Percentiles rank a stretch among this genome's conserved stretches.
Conservation (phyloP, 768 basidiomycete species). For the Amanita brunnescens region DNA sequence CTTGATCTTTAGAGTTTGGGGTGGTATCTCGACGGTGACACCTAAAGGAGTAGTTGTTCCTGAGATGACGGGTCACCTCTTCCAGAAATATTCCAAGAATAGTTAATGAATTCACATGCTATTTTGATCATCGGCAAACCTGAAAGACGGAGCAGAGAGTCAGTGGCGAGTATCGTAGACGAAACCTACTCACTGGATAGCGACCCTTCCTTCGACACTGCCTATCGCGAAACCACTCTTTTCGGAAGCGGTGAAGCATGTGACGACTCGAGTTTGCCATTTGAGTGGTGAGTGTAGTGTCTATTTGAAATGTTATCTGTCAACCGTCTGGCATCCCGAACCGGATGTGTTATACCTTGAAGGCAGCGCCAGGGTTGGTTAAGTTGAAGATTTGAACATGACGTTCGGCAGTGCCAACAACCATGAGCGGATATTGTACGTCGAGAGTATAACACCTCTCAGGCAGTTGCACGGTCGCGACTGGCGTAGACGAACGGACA, state of each 20-base stretch:
- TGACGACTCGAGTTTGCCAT: slow-evolving; percentile 84
- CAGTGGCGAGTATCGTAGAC: neutral
- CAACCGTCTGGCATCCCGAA: neutral
- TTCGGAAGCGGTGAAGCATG: slow-evolving; percentile 64
- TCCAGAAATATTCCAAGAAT: too few species aligned
- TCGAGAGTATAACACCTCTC: slow-evolving; percentile 89
- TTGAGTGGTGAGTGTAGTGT: slow-evolving; percentile 80
- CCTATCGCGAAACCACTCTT: slow-evolving; percentile 75
- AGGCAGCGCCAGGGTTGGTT: slow-evolving; percentile 66
- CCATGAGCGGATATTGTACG: slow-evolving; percentile 72
- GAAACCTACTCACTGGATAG: slow-evolving; percentile 71
- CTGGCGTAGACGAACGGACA: slow-evolving; percentile 62
- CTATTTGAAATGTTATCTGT: slow-evolving; percentile 25
- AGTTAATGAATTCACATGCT: too few species aligned
- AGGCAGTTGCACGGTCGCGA: slow-evolving; percentile 71
- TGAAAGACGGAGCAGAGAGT: too few species aligned
- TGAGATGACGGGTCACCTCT: neutral
- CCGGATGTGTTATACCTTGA: slow-evolving; percentile 42
- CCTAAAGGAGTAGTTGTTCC: neutral
- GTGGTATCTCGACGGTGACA: neutral
- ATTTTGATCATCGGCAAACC: too few species aligned
- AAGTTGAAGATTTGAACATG: slow-evolving; percentile 88
- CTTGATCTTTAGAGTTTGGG: slow-evolving; percentile 1
- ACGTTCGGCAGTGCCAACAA: slow-evolving; percentile 88
- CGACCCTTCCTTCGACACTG: slow-evolving; percentile 86